Conservation (phyloP, 2,329 filamentous ascomycete genomes). For the Aspergillus udagawae region DNA sequence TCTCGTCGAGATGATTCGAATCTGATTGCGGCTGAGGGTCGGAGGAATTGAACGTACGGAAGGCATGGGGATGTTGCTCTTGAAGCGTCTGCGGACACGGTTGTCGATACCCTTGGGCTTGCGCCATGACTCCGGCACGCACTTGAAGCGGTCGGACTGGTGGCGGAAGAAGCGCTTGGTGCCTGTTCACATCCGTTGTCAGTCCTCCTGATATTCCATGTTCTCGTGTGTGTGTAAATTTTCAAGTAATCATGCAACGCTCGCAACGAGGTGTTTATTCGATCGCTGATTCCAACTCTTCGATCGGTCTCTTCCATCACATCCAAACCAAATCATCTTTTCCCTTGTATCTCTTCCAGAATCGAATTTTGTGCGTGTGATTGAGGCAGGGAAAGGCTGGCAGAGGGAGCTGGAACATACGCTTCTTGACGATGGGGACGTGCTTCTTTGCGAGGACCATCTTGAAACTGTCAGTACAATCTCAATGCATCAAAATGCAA, state of each 20-base stretch:
- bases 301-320: neutral
- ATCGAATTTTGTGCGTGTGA: neutral
- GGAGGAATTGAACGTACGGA: constrained; percentile 65
- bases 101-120: constrained; percentile 99
- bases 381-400: neutral
- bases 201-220: constrained; percentile 9
- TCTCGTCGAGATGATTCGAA: neutral
- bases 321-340: neutral
- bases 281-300: neutral
- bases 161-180: constrained; percentile 94
- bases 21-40: neutral
- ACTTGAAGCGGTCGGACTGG: constrained; percentile 95
- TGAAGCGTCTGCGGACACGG: constrained; percentile 94
- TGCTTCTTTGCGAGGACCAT: constrained; percentile 99
- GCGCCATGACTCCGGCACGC: constrained; percentile 87
- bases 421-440: constrained; percentile 99
- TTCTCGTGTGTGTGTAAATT: constrained; percentile 3
- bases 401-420: constrained; percentile 58
- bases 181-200: constrained; percentile 52
- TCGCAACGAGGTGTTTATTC: neutral
- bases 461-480: constrained; percentile 34
- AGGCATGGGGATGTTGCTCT: constrained; percentile 93
- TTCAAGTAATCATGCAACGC: neutral
- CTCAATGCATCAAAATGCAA: neutral
- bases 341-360: neutral